Conservation (phyloP, 2,329 filamentous ascomycete species). For the Aureobasidium namibiae region DNA sequence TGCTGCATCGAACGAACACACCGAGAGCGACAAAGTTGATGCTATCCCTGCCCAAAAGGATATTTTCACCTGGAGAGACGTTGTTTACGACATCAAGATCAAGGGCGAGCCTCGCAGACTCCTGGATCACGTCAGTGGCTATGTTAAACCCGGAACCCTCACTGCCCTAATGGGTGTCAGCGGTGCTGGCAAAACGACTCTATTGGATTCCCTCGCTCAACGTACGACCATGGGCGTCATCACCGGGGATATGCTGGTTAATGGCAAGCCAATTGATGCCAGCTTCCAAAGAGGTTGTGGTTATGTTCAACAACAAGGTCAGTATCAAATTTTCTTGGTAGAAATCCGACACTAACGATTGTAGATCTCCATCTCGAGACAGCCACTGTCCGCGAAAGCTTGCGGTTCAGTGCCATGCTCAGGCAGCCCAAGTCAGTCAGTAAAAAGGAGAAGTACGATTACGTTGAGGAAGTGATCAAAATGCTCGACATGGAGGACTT, state of each 20-base stretch:
- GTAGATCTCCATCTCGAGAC: slow-evolving; percentile 56
- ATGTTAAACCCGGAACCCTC: slow-evolving; percentile 48
- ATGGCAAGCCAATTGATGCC: slow-evolving; percentile 47
- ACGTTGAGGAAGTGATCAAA: slow-evolving; percentile 58
- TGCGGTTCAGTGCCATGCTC: slow-evolving; percentile 49
- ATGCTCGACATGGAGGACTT: slow-evolving; percentile 60
- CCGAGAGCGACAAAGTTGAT: slow-evolving; percentile 16
- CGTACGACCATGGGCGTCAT: slow-evolving; percentile 54
- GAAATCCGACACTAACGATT: too few relatives aligned
- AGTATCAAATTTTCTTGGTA: too few relatives aligned
- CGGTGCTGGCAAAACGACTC: slow-evolving; percentile 76
- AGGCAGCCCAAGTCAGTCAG: slow-evolving; percentile 48
- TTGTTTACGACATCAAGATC: slow-evolving; percentile 46
- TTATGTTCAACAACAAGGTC: slow-evolving; percentile 69
- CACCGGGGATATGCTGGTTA: slow-evolving; percentile 58
- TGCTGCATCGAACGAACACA: neutral
- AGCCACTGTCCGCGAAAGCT: slow-evolving; percentile 47
- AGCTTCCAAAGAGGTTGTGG: slow-evolving; percentile 59
- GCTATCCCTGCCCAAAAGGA: slow-evolving; percentile 48
- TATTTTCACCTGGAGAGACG: slow-evolving; percentile 48
- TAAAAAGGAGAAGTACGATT: slow-evolving; percentile 52
- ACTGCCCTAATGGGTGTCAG: slow-evolving; percentile 66
- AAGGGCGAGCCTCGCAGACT: slow-evolving; percentile 43
- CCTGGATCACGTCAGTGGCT: slow-evolving; percentile 46
- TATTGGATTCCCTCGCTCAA: slow-evolving; percentile 56